Evolutionary conservation across 2,329 filamentous ascomycete species (phyloP), one percentile per base, ranked within the genome.

Genomic region (Cryphonectria radicalis): DNA sequence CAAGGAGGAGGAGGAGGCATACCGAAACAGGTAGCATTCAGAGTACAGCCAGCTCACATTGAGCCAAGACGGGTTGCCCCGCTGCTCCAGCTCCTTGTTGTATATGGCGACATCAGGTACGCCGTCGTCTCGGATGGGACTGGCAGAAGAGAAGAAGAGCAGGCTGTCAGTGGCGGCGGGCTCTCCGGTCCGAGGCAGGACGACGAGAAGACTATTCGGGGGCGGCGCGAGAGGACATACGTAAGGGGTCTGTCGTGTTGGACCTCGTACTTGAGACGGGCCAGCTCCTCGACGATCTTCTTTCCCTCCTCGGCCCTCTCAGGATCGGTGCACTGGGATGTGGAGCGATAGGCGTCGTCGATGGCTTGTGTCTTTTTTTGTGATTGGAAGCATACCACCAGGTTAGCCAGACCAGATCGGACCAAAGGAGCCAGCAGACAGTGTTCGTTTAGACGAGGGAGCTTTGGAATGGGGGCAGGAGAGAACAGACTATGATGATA

Each of bases 21-120:
- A 91, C 90, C 92, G 87, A 84, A 95, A 98, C 71, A 99, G 87
- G 81, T 98, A 98, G 84, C 96, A 98, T 84, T 99, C 96, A 37
- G 92, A 86, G 81, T 90, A 99, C 1, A 99, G 87, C 96, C 96
- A 99, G 7, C 94, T 88, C 6, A 92, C 90, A 74, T 92, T 87
- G 78, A 95, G 92, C 96, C 96, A 99, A 63, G 88, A 90, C 0
- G 92, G 89, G 63, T 87, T 88, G 60, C 91, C 92, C 28, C 94
- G 87, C 74, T 91, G 86, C 75, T 92, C 88, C 7, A 99, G 84
- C 81, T 98, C 95, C 74, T 90, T 85, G 83, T 99, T 99, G 84
- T 98, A 99, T 57, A 88, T 85, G 19, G 87, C 87, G 42, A 98
- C 89, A 76, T 98, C 94, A 14, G 89, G 80, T 74, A 89, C 85